Evolutionary conservation across 305 asterid species (phyloP), one percentile per base, ranked within the genome.

Genomic region (Striga hermonthica): DNA sequence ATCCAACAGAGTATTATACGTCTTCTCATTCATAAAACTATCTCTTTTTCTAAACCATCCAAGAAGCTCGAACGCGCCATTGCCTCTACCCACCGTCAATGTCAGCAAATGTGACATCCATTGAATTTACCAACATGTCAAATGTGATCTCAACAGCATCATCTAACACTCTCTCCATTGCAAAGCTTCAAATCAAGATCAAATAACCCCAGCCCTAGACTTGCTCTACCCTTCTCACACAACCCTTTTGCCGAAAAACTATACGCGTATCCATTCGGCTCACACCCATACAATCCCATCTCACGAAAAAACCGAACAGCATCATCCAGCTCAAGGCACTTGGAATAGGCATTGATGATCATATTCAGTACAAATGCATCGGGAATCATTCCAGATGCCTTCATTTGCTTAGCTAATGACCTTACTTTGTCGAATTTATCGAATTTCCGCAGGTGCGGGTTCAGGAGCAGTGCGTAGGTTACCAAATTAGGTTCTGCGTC

Each of bases 211-310:
- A 49, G 8, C 56, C 56, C 56, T 15, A 12, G 16, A 49, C 77
- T 70, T 75, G 82, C 86, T 64, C 89, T 74, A 55, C 90, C 95
- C 77, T 92, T 92, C 84, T 89, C 97, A 28, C 97, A 92, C 73
- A 84, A 62, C 52, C 93, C 98, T 61, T 71, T 83, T 0, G 69
- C 73, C 60, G 87, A 57, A 78, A 89, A 92, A 65, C 95, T 83
- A 63, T 84, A 92, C 0, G 97, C 87, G 69, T 79, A 89, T 0
- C 76, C 71, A 73, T 89, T 83, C 0, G 98, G 96, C 80, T 87
- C 96, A 49, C 98, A 92, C 0, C 85, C 85, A 72, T 92, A 92
- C 81, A 92, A 76, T 11, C 97, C 95, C 98, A 92, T 92, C 65
- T 89, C 98, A 0, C 90, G 90, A 40, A 79, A 89, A 37, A 89